Conservation (phyloP, 768 basidiomycete species). For the Tricholomella constricta region DNA sequence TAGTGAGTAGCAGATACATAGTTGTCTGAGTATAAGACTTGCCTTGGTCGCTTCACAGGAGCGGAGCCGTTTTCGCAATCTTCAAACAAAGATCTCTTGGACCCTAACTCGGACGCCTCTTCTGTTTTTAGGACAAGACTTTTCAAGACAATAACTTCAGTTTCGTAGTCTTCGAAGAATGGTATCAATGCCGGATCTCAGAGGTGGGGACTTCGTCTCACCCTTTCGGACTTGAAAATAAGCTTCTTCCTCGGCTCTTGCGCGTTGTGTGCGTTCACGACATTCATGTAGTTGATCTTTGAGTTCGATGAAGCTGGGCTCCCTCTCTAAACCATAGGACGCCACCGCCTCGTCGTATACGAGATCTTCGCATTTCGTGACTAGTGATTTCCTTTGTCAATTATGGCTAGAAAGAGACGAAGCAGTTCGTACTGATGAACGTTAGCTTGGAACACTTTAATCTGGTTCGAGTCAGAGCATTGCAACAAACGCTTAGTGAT, state of each 20-base stretch:
- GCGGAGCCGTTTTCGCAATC: not conserved
- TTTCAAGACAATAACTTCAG: not conserved
- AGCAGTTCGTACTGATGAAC: constrained; percentile 6
- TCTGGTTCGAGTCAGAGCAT: not conserved
- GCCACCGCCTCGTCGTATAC: not conserved
- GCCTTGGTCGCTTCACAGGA: not conserved
- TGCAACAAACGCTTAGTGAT: not conserved
- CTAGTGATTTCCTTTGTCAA: not conserved
- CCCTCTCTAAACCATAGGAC: not conserved
- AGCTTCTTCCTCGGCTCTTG: not conserved
- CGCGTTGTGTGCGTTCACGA: not conserved
- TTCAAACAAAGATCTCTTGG: not conserved
- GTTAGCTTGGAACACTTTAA: constrained; percentile 5
- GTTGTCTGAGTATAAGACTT: no score
- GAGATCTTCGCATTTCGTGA: constrained; percentile 8
- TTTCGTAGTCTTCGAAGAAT: not conserved
- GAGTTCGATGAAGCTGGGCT: not conserved
- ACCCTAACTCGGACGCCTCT: not conserved
- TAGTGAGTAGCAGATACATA: not conserved
- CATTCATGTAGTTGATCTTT: not conserved
- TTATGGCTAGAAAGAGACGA: no score
- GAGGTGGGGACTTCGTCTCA: not conserved
- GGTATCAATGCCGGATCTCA: not conserved
- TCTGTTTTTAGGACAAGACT: not conserved
- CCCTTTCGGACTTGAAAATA: not conserved